Evolutionary conservation across 176 grass and related monocot species (phyloP).

Genomic region (Musa troglodytarum): DNA sequence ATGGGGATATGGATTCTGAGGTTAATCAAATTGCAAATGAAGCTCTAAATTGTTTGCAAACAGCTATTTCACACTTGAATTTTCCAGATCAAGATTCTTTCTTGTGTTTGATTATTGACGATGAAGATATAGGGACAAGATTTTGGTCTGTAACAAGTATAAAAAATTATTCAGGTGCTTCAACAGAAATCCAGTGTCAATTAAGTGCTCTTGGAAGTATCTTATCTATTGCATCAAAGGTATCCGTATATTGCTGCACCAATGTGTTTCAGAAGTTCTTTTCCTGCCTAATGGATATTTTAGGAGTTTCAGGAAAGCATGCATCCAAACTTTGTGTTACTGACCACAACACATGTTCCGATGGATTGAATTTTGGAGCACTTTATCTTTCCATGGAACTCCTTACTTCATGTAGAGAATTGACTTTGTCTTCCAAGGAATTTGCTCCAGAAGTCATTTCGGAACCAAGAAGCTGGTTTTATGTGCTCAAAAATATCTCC

Average conservation of each 20-base stretch:
- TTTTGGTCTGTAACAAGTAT: conserved; percentile 42
- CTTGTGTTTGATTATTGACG: conserved; percentile 68
- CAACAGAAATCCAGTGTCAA: conserved; percentile 31
- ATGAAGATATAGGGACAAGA: conserved; percentile 57
- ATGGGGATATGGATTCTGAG: conserved; percentile 38
- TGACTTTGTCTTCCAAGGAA: conserved; percentile 37
- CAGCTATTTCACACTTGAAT: conserved; percentile 37
- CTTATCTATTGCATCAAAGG: conserved; percentile 47
- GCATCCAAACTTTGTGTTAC: conserved; percentile 21
- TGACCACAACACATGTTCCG: conserved; percentile 25
- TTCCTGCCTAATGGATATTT: conserved; percentile 50
- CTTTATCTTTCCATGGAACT: conserved; percentile 83
- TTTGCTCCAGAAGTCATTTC: conserved; percentile 33
- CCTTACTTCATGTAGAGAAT: conserved; percentile 67
- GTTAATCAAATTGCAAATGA: conserved; percentile 60
- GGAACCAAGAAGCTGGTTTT: conserved; percentile 53
- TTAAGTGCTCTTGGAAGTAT: conserved; percentile 62
- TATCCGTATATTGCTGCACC: conserved; percentile 60
- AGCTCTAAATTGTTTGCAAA: conserved; percentile 69
- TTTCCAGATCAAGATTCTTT: conserved; percentile 57
- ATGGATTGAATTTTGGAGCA: conserved; percentile 47
- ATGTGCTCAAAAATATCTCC: conserved; percentile 44
- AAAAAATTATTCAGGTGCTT: conserved; percentile 22
- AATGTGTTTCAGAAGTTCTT: conserved; percentile 82
- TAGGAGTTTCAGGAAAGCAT: conserved; percentile 32